Evolutionary conservation across 495 filamentous ascomycete species (phyloP).

Genomic region (Daldinia caldariorum): DNA sequence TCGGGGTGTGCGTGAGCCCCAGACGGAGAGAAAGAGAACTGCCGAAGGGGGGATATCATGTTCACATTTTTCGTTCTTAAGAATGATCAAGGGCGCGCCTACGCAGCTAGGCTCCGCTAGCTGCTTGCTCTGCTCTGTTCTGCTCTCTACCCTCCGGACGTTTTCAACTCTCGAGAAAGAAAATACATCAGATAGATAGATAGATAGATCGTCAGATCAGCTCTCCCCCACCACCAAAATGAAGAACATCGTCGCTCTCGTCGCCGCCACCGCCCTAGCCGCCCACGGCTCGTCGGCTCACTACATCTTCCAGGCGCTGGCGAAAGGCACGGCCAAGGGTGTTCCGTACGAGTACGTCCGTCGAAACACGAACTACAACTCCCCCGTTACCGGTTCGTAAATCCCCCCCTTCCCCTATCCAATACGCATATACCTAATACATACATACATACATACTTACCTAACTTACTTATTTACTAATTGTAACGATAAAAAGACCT

Average conservation of each 20-base stretch:
- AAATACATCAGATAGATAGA: background rate
- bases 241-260: constrained; percentile 48
- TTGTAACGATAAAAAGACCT: constrained; percentile 49
- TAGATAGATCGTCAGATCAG: background rate
- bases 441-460: too few relatives aligned
- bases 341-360: constrained; percentile 63
- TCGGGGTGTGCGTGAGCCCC: background rate
- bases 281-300: constrained; percentile 52
- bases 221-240: constrained; percentile 30
- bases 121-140: constrained; percentile 6
- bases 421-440: too few relatives aligned
- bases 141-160: background rate
- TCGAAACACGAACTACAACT: constrained; percentile 67
- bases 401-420: background rate
- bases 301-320: constrained; percentile 63
- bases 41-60: constrained; percentile 28
- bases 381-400: constrained; percentile 59
- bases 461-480: too few relatives aligned
- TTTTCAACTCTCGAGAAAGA: constrained; percentile 3
- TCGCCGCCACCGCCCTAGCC: constrained; percentile 51
- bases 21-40: constrained; percentile 26
- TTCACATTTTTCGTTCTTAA: constrained; percentile 31
- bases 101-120: constrained; percentile 22
- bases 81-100: constrained; percentile 29
- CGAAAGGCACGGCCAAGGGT: constrained; percentile 57